Conservation (phyloP, 2,329 filamentous ascomycete genomes). For the Phaeoacremonium minimum region DNA sequence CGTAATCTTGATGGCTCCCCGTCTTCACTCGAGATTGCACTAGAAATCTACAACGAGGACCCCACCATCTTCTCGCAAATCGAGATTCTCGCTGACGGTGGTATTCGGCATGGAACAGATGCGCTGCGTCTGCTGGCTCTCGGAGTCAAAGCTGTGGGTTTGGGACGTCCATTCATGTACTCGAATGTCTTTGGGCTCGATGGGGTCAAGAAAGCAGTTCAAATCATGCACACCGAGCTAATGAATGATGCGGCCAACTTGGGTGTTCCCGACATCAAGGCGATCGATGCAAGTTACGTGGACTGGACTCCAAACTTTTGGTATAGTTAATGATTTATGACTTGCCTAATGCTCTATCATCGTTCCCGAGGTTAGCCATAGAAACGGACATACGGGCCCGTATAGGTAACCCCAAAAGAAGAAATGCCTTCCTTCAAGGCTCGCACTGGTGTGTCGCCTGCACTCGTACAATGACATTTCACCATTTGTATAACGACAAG, state of each 20-base stretch:
- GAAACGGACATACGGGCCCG: no score
- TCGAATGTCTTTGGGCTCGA: constrained; percentile 45
- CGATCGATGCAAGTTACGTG: constrained; percentile 21
- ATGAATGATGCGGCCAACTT: constrained; percentile 36
- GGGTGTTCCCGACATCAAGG: constrained; percentile 30
- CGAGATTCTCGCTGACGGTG: constrained; percentile 35
- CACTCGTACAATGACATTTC: no score
- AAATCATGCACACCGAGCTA: constrained; percentile 46
- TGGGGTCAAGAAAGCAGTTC: constrained; percentile 38
- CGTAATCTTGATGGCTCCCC: constrained; percentile 34
- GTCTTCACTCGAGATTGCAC: constrained; percentile 29
- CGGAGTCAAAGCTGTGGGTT: constrained; percentile 36
- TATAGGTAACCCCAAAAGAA: no score
- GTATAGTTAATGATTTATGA: no score
- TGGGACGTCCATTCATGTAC: constrained; percentile 49
- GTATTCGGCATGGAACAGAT: constrained; percentile 36
- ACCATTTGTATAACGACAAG: no score
- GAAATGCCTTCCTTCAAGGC: no score
- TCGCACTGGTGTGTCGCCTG: no score
- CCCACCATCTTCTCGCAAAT: constrained; percentile 32
- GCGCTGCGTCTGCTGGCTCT: constrained; percentile 37
- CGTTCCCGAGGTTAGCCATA: no score
- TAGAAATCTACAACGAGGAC: constrained; percentile 31
- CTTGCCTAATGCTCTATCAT: no score
- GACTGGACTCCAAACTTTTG: constrained; percentile 23